A percentile compares a stretch with the other conserved stretches of the same genome.
phyloP scores from a whole-genome alignment of 139 green algal genomes.

The Mychonastes homosphaera region DNA sequence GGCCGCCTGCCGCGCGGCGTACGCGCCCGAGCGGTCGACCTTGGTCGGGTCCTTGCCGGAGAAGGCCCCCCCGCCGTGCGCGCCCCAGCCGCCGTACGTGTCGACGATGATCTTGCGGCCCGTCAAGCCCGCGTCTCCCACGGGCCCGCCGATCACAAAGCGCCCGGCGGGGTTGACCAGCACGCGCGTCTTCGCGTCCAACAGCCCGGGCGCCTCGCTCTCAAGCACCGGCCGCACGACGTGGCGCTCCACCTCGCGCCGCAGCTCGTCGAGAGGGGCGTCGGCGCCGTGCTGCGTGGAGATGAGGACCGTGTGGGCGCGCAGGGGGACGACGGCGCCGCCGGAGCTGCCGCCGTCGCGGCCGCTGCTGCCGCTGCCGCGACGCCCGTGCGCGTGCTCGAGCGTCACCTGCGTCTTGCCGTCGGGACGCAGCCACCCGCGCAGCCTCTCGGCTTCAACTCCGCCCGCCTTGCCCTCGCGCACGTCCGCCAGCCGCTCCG shows the following conservation, averaged over 20 bases:
- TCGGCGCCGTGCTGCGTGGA: slow-evolving; percentile 86
- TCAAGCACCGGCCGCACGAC: slow-evolving; percentile 94
- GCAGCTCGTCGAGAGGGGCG: slow-evolving; percentile 93
- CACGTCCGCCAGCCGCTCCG: slow-evolving; percentile 71
- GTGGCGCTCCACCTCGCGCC: slow-evolving; percentile 78
- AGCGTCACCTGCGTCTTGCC: slow-evolving; percentile 99
- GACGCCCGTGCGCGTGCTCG: slow-evolving; percentile 89
- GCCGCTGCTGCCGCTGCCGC: no score
- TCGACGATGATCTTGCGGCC: slow-evolving; percentile 99
- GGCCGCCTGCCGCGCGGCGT: slow-evolving; percentile 94
- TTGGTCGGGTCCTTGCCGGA: slow-evolving; percentile 89
- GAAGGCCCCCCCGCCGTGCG: slow-evolving; percentile 97
- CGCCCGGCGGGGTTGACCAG: slow-evolving; percentile 37
- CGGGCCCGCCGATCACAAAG: slow-evolving; percentile 94
- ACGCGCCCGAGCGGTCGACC: slow-evolving; percentile 73
- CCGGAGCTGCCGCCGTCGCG: no score
- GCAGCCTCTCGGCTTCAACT: no score
- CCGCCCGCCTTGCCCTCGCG: no score
- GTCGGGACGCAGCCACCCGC: slow-evolving; percentile 90
- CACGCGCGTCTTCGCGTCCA: neutral
- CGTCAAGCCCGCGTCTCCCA: slow-evolving; percentile 94
- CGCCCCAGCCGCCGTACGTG: slow-evolving; percentile 98
- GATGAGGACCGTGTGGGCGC: slow-evolving; percentile 99
- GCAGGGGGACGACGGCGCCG: slow-evolving; percentile 80
- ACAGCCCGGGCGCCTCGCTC: no score